These are phyloP conservation scores for Venturia oleaginea DNA, from an alignment of 2,329 filamentous ascomycete species.

Conservation along the genomic window DNA sequence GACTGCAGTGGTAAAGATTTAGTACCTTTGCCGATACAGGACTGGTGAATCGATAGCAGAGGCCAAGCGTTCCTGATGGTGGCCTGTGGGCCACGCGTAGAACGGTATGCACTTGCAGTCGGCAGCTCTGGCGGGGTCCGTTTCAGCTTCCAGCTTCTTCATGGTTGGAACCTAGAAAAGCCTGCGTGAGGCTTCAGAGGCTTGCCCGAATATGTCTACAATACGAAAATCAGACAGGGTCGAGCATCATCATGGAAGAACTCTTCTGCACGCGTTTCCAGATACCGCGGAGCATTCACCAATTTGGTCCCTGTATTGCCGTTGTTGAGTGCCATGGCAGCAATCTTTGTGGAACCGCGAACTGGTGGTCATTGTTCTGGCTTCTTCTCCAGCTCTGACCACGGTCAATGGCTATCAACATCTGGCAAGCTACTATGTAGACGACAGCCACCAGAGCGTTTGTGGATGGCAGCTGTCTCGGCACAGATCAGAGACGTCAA, in stretches of 20 bases:
- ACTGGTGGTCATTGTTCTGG: neutral
- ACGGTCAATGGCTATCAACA: neutral
- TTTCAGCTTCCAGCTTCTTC: slow-evolving; percentile 2
- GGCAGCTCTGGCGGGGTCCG: neutral
- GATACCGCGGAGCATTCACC: neutral
- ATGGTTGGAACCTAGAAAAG: neutral
- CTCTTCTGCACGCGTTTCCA: slow-evolving; percentile 7
- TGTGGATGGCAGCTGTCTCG: neutral
- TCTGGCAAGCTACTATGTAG: neutral
- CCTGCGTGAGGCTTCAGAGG: neutral
- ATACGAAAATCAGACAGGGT: neutral
- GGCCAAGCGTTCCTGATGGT: neutral
- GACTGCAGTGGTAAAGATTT: neutral
- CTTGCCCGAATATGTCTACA: neutral
- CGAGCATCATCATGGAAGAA: neutral
- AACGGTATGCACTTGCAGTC: neutral
- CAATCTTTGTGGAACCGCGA: neutral
- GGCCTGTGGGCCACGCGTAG: neutral
- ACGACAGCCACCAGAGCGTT: neutral
- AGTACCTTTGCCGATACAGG: neutral
- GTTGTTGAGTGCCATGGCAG: neutral
- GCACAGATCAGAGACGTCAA: neutral
- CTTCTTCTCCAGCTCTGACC: neutral
- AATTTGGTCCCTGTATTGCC: neutral
- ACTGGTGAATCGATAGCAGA: neutral